Percentiles rank a stretch among this genome's conserved stretches.
phyloP scores from a whole-genome alignment of 495 filamentous ascomycete genomes.

The Daldinia bambusicola region DNA sequence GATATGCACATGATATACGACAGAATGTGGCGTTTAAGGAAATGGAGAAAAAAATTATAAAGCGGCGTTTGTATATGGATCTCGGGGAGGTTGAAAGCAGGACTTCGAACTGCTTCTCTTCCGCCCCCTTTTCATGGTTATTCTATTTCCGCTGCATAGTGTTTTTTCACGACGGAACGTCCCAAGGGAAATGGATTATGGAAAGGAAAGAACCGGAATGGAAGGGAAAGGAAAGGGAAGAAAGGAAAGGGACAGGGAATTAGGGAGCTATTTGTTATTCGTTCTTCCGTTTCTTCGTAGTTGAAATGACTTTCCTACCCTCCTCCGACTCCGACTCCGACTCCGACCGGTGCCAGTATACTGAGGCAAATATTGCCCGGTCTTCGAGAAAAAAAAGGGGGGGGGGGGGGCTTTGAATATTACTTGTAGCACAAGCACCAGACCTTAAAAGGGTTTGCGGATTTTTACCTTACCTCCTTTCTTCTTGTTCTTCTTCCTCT shows the following conservation, averaged over 20 bases:
- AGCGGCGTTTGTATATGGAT: conserved; percentile 37
- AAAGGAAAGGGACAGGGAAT: conserved; percentile 8
- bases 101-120: background rate
- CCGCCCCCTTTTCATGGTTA: conserved; percentile 10
- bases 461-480: background rate
- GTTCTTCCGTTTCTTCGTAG: conserved; percentile 30
- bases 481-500: background rate
- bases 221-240: conserved; percentile 17
- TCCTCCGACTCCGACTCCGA: too few species aligned
- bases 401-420: background rate
- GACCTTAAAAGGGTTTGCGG: background rate
- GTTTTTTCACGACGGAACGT: conserved; percentile 41
- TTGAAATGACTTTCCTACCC: conserved; percentile 8
- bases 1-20: conserved; percentile 39
- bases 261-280: conserved; percentile 7
- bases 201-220: conserved; percentile 26
- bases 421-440: background rate
- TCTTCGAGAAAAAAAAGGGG: background rate
- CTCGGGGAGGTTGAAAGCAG: background rate
- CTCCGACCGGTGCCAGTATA: conserved; percentile 8
- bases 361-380: background rate
- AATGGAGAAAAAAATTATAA: conserved; percentile 40
- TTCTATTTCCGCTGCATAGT: conserved; percentile 28
- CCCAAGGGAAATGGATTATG: conserved; percentile 19
- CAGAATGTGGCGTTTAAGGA: conserved; percentile 41